Base-by-base conservation (phyloP, 805 yeast genomes). In the Yamadazyma sp. region DNA sequence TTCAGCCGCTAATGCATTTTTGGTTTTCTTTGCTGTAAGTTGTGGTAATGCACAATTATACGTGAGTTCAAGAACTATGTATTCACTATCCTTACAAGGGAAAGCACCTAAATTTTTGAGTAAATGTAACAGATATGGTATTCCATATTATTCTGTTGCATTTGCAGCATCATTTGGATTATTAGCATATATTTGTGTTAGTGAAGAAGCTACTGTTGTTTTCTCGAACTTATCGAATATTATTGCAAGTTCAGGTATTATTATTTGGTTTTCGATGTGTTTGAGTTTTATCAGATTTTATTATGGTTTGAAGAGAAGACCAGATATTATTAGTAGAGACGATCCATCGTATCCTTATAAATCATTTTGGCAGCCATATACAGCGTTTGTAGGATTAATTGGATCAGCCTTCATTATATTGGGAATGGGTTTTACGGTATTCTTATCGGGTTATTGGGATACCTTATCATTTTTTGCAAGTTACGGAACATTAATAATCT, bases 251-350 rank as follows among this genome's bases (percentile, higher is more conserved):
- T 74, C 89, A 1, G 89, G 88, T 0, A 73, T 86, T 35, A 58
- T 87, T 23, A 86, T 84, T 27, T 87, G 95, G 95, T 69, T 71
- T 44, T 84, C 86, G 4, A 76, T 82, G 74, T 78, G 83, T 46
- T 51, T 79, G 12, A 68, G 86, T 2, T 83, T 70, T 50, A 53
- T 82, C 24, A 58, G 89, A 35, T 82, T 82, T 49, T 78, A 73
- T 55, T 75, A 69, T 42, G 89, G 85, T 0, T 56, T 82, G 42
- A 68, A 70, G 43, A 57, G 63, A 34, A 59, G 88, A 30, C 80
- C 82, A 1, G 87, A 82, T 50, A 78, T 81, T 35, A 75, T 80
- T 23, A 67, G 75, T 30, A 65, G 88, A 46, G 72, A 77, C 44
- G 84, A 78, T 51, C 68, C 73, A 17, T 61, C 79, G 1, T 82